Conservation (phyloP, 352 stramenopile species). For the Pythium graminicola region DNA sequence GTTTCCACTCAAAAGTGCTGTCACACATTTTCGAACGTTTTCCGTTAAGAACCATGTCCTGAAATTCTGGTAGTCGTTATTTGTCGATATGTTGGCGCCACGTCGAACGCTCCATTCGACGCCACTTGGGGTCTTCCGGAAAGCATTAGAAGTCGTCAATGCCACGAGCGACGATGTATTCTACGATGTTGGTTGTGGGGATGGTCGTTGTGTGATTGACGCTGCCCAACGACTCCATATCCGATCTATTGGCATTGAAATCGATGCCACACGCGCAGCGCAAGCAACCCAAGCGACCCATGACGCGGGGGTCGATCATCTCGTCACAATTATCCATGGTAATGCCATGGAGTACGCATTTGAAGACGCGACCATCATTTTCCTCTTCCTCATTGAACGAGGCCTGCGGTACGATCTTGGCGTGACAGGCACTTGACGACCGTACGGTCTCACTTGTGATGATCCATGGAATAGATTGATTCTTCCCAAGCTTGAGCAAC, state of each 20-base stretch:
- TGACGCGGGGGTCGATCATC: conserved; percentile 28
- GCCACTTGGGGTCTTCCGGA: conserved; percentile 49
- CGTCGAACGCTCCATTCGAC: conserved; percentile 79
- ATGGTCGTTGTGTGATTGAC: conserved; percentile 62
- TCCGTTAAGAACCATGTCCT: conserved; percentile 6
- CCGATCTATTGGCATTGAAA: conserved; percentile 59
- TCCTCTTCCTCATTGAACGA: conserved; percentile 75
- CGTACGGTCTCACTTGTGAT: background rate
- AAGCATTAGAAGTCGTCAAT: conserved; percentile 46
- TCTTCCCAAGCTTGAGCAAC: conserved; percentile 38
- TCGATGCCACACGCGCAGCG: conserved; percentile 38
- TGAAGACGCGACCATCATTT: conserved; percentile 56
- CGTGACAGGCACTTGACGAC: too few relatives aligned
- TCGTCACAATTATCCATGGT: conserved; percentile 58
- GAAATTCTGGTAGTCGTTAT: background rate
- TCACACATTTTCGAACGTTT: conserved; percentile 13
- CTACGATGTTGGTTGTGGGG: conserved; percentile 75
- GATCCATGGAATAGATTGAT: conserved; percentile 32
- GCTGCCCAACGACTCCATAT: conserved; percentile 44
- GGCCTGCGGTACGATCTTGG: conserved; percentile 49
- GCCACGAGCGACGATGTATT: conserved; percentile 41
- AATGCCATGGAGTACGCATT: conserved; percentile 72
- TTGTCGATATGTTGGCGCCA: conserved; percentile 63
- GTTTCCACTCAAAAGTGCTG: too few relatives aligned
- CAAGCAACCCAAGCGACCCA: conserved; percentile 25